A percentile compares a stretch with the other conserved stretches of the same genome.
Evolutionary conservation across 2,329 filamentous ascomycete species (phyloP).

Genomic region (Teratosphaeria nubilosa): DNA sequence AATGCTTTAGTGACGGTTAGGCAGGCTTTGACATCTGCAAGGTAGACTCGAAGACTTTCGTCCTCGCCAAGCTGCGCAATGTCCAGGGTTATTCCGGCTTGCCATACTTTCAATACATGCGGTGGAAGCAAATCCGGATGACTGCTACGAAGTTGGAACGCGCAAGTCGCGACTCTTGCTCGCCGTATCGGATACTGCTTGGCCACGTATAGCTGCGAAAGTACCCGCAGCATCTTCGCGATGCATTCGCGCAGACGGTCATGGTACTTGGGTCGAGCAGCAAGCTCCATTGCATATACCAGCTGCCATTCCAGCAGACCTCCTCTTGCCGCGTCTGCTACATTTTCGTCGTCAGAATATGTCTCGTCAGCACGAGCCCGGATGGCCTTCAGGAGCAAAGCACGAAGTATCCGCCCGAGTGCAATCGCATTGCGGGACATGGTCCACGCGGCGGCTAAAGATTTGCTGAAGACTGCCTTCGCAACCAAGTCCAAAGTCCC

Average conservation of each 20-base stretch:
- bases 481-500: constrained; percentile 49
- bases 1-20: constrained; percentile 35
- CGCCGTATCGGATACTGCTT: constrained; percentile 20
- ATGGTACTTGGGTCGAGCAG: constrained; percentile 13
- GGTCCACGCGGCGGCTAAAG: constrained; percentile 25
- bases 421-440: constrained; percentile 9
- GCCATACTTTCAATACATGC: constrained; percentile 7
- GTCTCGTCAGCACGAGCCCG: constrained; percentile 9
- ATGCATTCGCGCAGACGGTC: constrained; percentile 8
- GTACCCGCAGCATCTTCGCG: constrained; percentile 7
- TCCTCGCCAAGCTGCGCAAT: constrained; percentile 20
- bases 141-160: constrained; percentile 14
- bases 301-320: constrained; percentile 36
- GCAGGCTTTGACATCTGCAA: constrained; percentile 27
- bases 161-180: constrained; percentile 13
- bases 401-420: constrained; percentile 14
- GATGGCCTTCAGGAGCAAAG: constrained; percentile 9
- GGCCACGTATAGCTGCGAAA: constrained; percentile 14
- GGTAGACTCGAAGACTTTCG: constrained; percentile 22
- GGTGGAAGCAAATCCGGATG: constrained; percentile 13
- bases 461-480: constrained; percentile 36
- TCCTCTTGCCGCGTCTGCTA: constrained; percentile 24
- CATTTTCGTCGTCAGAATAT: constrained; percentile 24
- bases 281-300: constrained; percentile 12
- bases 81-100: constrained; percentile 3